Conservation (phyloP, 345 rosid genomes). For the Abelmoschus esculentus region DNA sequence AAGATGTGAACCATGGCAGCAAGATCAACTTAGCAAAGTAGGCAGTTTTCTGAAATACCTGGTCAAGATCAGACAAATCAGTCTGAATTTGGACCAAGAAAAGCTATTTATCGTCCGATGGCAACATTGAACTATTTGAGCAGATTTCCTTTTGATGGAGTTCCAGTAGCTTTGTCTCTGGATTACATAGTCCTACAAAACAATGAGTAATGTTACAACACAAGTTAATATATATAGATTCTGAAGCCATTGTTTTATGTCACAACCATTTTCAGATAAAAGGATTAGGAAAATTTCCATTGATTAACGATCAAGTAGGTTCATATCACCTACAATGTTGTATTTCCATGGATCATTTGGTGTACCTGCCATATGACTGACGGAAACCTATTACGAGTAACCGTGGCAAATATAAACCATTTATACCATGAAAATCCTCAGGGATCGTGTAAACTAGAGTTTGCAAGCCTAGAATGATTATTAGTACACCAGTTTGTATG, state of each 20-base stretch:
- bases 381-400: not conserved
- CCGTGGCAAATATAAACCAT: too few relatives aligned
- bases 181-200: conserved; percentile 66
- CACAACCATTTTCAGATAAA: not conserved
- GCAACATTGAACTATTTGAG: conserved; percentile 72
- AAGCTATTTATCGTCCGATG: conserved; percentile 40
- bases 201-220: conserved; percentile 6
- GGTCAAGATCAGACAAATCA: not conserved
- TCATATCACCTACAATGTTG: not conserved
- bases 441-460: too few relatives aligned
- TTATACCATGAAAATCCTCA: too few relatives aligned
- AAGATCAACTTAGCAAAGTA: not conserved
- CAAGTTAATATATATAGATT: not conserved
- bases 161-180: conserved; percentile 63
- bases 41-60: not conserved
- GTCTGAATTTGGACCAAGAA: not conserved
- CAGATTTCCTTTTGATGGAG: conserved; percentile 74
- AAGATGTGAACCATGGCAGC: conserved; percentile 1
- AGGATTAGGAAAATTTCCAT: not conserved
- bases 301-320: not conserved
- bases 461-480: too few relatives aligned
- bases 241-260: not conserved
- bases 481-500: too few relatives aligned
- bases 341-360: not conserved
- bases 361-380: not conserved